These are phyloP conservation scores for Cyanidioschyzon merolae DNA, from an alignment of 23 red algal species.

Conservation along the genomic window DNA sequence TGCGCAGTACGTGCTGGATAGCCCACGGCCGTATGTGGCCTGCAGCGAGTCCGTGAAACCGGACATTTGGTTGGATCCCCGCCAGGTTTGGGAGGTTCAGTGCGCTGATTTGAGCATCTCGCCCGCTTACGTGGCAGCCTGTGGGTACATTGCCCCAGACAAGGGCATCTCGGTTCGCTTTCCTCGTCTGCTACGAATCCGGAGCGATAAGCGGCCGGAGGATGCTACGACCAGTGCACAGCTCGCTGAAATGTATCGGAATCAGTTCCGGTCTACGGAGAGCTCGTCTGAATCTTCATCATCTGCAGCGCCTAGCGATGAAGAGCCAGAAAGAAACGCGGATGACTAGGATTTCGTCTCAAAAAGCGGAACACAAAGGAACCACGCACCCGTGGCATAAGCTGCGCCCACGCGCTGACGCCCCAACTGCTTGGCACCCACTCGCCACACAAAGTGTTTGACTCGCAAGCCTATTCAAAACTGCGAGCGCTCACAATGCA, in stretches of 20 bases:
- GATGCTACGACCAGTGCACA: constrained; percentile 66
- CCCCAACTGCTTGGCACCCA: no score
- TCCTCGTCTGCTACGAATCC: constrained; percentile 64
- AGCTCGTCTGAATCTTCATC: background rate
- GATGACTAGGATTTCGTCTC: background rate
- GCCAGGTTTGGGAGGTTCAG: constrained; percentile 82
- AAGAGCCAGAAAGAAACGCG: background rate
- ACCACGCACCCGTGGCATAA: no score
- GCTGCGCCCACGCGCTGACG: no score
- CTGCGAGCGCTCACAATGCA: no score
- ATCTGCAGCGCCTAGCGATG: background rate
- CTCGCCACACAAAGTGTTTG: no score
- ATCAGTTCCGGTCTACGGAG: constrained; percentile 23
- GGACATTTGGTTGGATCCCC: constrained; percentile 84
- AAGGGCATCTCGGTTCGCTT: constrained; percentile 90
- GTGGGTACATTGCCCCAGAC: constrained; percentile 32
- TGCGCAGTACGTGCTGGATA: background rate
- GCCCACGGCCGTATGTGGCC: constrained; percentile 18
- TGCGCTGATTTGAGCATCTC: constrained; percentile 73
- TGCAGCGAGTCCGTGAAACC: constrained; percentile 27
- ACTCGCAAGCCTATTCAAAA: no score
- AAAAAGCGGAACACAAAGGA: no score
- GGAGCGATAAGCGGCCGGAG: constrained; percentile 73
- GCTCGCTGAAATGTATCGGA: constrained; percentile 66
- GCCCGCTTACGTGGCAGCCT: constrained; percentile 60